phyloP scores from a whole-genome alignment of 2,329 filamentous ascomycete species.

The Capronia americana region DNA sequence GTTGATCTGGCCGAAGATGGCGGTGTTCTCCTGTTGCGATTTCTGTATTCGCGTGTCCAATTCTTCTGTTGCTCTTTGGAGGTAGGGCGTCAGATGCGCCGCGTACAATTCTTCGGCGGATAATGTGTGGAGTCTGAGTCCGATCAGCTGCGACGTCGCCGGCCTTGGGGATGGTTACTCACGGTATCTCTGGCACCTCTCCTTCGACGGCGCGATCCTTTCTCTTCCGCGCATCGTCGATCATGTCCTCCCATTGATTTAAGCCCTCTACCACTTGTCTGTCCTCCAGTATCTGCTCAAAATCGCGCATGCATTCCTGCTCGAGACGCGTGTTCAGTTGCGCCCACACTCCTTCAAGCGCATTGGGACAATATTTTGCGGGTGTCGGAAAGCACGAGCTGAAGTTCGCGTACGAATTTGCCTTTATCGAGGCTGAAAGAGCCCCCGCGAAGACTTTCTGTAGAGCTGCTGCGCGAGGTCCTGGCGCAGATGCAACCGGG shows the following conservation, averaged over 20 bases:
- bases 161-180: constrained; percentile 1
- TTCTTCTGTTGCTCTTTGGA: constrained; percentile 57
- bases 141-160: constrained; percentile 16
- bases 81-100: constrained; percentile 64
- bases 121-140: constrained; percentile 62
- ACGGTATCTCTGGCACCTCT: constrained; percentile 34
- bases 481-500: constrained; percentile 61
- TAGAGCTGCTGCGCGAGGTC: constrained; percentile 65
- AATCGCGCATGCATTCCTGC: constrained; percentile 63
- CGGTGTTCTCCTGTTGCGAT: constrained; percentile 60
- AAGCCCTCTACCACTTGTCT: constrained; percentile 63
- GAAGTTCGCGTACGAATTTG: constrained; percentile 67
- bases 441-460: constrained; percentile 67
- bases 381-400: constrained; percentile 69
- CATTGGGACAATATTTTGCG: constrained; percentile 62
- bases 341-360: constrained; percentile 62
- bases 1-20: constrained; percentile 58
- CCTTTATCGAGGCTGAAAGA: constrained; percentile 64
- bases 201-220: constrained; percentile 50
- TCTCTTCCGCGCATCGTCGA: constrained; percentile 63
- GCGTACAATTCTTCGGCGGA: constrained; percentile 62
- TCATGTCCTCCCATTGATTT: constrained; percentile 66
- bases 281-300: constrained; percentile 65
- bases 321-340: constrained; percentile 66
- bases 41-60: constrained; percentile 58